Evolutionary conservation across 108 stramenopile genomes (phyloP), one percentile per base, ranked within the genome.

Genomic region (Nannochloropsis salina): DNA sequence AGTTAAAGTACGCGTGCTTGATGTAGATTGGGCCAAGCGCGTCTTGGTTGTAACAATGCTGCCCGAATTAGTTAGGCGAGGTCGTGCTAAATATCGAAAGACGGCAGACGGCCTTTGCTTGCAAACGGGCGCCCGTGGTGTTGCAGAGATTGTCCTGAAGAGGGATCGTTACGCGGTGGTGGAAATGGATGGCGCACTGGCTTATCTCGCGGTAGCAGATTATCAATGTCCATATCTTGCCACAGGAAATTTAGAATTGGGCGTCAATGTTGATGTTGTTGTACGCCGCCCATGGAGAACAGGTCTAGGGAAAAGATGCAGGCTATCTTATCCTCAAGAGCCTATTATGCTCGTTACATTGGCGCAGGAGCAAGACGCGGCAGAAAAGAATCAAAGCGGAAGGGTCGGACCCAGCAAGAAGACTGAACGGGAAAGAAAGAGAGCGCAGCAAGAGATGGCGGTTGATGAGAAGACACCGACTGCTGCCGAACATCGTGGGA

Each of bases 1-100:
- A 41, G 88, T 89, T 15, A 89, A 89, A 85, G 90, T 90, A 20
- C 89, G 89, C 9, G 44, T 90, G 18, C 86, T 90, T 1, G 86
- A 86, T 10, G 44, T 89, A 84, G 90, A 90, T 44, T 8, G 40
- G 45, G 83, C 42, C 41, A 87, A 90, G 80, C 44, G 84, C 6
- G 45, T 90, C 20, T 1, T 90, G 1, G 86, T 87, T 20, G 90
- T 87, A 9, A 90, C 90, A 9, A 83, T 90, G 87, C 86, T 89
- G 44, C 42, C 84, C 20, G 86, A 87, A 2, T 84, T 89, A 11
- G 90, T 90, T 31, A 89, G 87, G 88, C 87, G 86, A 18, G 44
- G 87, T 42, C 42, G 80, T 6, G 47, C 31, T 9, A 5, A 82
- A 42, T 3, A n/a, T 40, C 82, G 22, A 15, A 74, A 74, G 61